A percentile compares a stretch with the other conserved stretches of the same genome.
These are phyloP conservation scores for Suillus plorans DNA, from an alignment of 768 basidiomycete species.

Conservation along the genomic window DNA sequence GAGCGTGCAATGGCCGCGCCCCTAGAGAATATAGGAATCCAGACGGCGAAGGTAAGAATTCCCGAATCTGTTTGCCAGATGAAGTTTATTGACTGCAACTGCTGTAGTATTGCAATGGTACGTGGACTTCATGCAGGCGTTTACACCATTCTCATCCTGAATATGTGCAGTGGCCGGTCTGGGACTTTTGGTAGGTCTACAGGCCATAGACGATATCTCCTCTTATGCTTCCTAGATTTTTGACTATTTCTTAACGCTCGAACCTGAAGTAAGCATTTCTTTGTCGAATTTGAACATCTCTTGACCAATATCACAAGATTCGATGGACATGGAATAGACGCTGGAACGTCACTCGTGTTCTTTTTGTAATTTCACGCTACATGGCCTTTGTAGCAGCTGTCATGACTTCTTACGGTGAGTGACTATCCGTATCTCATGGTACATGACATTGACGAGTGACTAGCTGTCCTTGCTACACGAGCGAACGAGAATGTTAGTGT, in stretches of 20 bases:
- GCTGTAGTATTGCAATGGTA: background rate
- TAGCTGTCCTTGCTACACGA: slow-evolving; percentile 1
- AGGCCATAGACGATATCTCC: background rate
- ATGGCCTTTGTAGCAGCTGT: slow-evolving; percentile 6
- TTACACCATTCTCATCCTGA: background rate
- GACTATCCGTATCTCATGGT: background rate
- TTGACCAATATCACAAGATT: background rate
- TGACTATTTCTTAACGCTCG: slow-evolving; percentile 1
- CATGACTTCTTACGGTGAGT: slow-evolving; percentile 12
- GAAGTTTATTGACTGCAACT: background rate
- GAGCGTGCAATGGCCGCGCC: background rate
- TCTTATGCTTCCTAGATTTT: background rate
- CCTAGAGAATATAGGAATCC: background rate
- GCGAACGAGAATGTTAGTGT: background rate
- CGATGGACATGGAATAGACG: slow-evolving; percentile 6
- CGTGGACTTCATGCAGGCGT: background rate
- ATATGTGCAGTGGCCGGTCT: background rate
- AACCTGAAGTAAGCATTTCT: background rate
- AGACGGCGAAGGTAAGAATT: background rate
- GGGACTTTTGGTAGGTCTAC: background rate
- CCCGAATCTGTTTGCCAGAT: background rate
- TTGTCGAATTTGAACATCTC: background rate
- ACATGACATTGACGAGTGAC: background rate
- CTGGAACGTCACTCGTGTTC: slow-evolving; percentile 2
- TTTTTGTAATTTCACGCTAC: slow-evolving; percentile 8